Evolutionary conservation across 768 basidiomycete genomes (phyloP).

Genomic region (Ramaria rubella): DNA sequence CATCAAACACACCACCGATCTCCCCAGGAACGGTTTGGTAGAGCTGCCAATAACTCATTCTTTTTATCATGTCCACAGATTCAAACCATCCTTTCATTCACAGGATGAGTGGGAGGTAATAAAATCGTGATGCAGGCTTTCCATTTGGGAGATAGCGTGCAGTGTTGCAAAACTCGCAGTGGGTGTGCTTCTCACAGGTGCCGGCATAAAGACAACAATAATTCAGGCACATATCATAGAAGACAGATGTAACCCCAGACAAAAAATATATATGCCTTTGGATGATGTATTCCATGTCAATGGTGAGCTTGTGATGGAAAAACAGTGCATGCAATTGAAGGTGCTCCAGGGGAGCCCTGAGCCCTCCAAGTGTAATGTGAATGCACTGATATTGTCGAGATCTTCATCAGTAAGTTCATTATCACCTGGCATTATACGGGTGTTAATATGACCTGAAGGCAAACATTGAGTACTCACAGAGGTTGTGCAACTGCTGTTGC

Average conservation of each 20-base stretch:
- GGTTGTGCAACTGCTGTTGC: neutral
- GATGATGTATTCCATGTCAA: neutral
- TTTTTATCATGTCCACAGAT: constrained; percentile 16
- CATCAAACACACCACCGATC: constrained; percentile 34
- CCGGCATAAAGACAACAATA: constrained; percentile 36
- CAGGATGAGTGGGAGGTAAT: constrained; percentile 35
- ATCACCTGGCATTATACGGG: neutral
- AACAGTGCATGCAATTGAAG: neutral
- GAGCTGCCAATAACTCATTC: constrained; percentile 25
- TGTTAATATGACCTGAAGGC: neutral
- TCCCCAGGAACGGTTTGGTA: constrained; percentile 17
- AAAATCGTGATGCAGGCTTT: constrained; percentile 24
- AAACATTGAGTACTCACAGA: neutral
- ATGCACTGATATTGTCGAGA: no score
- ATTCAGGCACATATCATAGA: constrained; percentile 38
- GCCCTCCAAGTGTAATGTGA: neutral
- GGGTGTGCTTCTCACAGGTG: constrained; percentile 18
- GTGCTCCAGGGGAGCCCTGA: neutral
- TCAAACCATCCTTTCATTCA: constrained; percentile 25
- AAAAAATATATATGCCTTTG: constrained; percentile 24
- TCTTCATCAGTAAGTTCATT: neutral
- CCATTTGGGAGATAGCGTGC: constrained; percentile 19
- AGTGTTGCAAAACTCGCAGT: constrained; percentile 33
- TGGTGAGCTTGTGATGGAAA: constrained; percentile 2
- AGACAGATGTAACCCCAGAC: constrained; percentile 26